phyloP scores from a whole-genome alignment of 768 basidiomycete genomes.

The Lepiota venenata region DNA sequence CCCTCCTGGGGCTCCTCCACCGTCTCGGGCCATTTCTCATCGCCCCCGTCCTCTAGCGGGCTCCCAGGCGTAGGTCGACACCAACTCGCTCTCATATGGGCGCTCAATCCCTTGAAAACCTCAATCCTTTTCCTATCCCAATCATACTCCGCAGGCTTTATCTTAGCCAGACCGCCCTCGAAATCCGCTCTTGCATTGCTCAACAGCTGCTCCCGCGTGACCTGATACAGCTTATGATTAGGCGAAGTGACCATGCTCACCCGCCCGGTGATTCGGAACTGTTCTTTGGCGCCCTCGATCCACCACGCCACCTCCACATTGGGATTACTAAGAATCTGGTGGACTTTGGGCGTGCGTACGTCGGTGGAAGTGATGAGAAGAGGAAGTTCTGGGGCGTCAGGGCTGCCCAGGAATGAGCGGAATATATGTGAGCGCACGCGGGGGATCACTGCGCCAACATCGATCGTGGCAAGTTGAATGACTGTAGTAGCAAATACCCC shows the following conservation, averaged over 20 bases:
- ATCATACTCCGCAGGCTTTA: constrained; percentile 43
- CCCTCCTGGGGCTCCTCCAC: constrained; percentile 46
- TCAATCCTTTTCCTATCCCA: constrained; percentile 68
- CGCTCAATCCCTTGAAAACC: constrained; percentile 57
- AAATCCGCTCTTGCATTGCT: constrained; percentile 15
- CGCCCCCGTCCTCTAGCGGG: constrained; percentile 44
- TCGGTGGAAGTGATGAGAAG: constrained; percentile 71
- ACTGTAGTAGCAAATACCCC: constrained; percentile 57
- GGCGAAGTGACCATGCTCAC: constrained; percentile 55
- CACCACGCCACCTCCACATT: constrained; percentile 72
- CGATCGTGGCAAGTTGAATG: constrained; percentile 58
- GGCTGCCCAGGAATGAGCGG: constrained; percentile 46
- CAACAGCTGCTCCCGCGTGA: constrained; percentile 27
- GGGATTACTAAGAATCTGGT: constrained; percentile 47
- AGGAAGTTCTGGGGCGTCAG: constrained; percentile 39
- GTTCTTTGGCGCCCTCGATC: constrained; percentile 62
- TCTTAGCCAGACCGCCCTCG: constrained; percentile 25
- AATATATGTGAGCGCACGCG: constrained; percentile 67
- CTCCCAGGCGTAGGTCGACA: constrained; percentile 65
- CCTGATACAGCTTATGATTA: constrained; percentile 28
- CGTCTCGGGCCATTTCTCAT: constrained; percentile 58
- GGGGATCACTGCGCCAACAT: constrained; percentile 37
- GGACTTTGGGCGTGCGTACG: constrained; percentile 64
- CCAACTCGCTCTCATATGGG: constrained; percentile 69
- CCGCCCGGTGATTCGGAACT: constrained; percentile 66